phyloP scores from a whole-genome alignment of 305 asterid species.

The Petunia hybrid region DNA sequence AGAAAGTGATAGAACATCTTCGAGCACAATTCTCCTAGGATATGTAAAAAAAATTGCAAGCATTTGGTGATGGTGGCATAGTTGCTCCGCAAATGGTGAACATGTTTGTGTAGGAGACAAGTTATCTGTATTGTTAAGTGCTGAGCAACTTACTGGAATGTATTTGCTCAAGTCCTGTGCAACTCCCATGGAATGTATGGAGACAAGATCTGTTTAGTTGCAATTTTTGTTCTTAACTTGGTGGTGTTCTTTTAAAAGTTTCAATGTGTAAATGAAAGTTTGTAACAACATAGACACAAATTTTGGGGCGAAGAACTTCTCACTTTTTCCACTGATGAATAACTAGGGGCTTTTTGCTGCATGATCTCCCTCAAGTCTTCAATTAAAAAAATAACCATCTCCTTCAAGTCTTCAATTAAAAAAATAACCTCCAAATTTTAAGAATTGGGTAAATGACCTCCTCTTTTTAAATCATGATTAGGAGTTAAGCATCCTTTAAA shows the following conservation, averaged over 20 bases:
- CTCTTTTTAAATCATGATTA: too few relatives aligned
- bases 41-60: neutral
- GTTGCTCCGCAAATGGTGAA: neutral
- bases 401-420: too few relatives aligned
- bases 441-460: too few relatives aligned
- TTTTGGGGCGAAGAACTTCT: too few relatives aligned
- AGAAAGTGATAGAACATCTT: slow-evolving; percentile 31
- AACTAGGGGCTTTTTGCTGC: too few relatives aligned
- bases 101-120: neutral
- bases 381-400: too few relatives aligned
- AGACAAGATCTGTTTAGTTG: slow-evolving; percentile 1
- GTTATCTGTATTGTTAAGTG: neutral
- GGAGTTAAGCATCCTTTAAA: too few relatives aligned
- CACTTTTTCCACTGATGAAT: too few relatives aligned
- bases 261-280: neutral
- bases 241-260: neutral
- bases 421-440: too few relatives aligned
- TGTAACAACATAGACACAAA: neutral
- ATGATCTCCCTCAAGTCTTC: too few relatives aligned
- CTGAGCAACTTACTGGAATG: neutral
- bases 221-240: neutral
- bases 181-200: neutral
- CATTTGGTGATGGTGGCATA: neutral
- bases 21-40: slow-evolving; percentile 29
- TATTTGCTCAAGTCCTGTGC: neutral